Base-by-base conservation (phyloP, 2,329 filamentous ascomycete genomes). In the Chlorencoelia australis region DNA sequence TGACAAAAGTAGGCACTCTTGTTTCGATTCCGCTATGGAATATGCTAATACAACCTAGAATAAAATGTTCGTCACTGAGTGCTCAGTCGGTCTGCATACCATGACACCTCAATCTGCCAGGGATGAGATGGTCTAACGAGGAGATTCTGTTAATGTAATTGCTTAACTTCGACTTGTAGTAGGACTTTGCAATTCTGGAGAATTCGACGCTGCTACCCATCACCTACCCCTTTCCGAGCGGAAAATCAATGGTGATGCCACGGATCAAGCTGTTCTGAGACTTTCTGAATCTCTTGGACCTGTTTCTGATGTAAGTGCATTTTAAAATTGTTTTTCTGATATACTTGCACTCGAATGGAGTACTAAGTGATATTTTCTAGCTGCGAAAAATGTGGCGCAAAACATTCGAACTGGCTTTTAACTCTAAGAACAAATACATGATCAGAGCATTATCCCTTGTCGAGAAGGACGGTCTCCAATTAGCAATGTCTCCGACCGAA, bases 381-480 rank as follows among this genome's bases (percentile, higher is more conserved):
- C 60, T 81, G 4, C 70, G 76, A 6, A 64, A 66, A 10, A 64
- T 68, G 44, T 86, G 79, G 79, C 69, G 69, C 34, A 76, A 71
- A 35, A 68, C 71, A 2, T 86, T 76, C 47, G 75, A 81, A 36
- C 63, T 84, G 18, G 73, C 79, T 0, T 88, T 88, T 57, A 87
- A 87, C 61, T 84, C 79, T 60, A 84, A 84, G 64, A 87, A 86
- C 61, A 88, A 88, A 58, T 87, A 77, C 54, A 87, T 86, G 75
- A 71, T 87, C 37, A 68, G 74, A 21, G 69, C 77, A 1, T 71
- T 79, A 32, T 64, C 64, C 2, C 46, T 69, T 25, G 58, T 57
- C 2, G 53, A 60, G 19, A 53, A 56, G n/a, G 56, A 61, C 24
- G 60, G 59, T 11, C 46, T 65, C 21, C 30, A 42, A 2, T 39